Evolutionary conservation across 495 filamentous ascomycete genomes (phyloP), one percentile per base, ranked within the genome.

Genomic region (Annulohypoxylon bovei): DNA sequence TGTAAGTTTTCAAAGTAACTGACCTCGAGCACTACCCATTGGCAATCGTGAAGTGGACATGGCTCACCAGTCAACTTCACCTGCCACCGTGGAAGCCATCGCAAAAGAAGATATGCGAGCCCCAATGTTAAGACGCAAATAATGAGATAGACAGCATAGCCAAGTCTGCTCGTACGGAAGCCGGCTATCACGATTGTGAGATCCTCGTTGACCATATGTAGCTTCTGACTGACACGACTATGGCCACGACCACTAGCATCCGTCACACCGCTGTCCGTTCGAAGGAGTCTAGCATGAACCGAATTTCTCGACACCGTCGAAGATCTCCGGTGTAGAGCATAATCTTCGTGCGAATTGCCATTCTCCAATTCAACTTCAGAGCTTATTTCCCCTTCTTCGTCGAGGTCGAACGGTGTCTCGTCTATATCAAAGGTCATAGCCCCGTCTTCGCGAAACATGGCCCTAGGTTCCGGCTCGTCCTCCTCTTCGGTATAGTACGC

Each of bases 181-280:
- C 95, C 95, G 18, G 95, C 90, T 72, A 98, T 89, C 46, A 93
- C 94, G 68, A 97, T 92, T 0, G 93, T 97, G 56, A 98, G 83
- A 76, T 99, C 95, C 80, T 99, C 95, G 33, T 91, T 95, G 30
- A 88, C 82, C 77, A 99, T 94, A 76, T 97, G 93, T 11, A 98
- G 86, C 79, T 97, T 98, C 73, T 99, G 95, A 70, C 86, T 95
- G 40, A 82, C 79, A 40, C 92, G 84, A 55, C 85, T 84, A 0
- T 84, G 86, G 25, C 84, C 84, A 72, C 84, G 83, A n/a, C 84
- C 84, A 65, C 88, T 90, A 3, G 79, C 78, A 67, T 87, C 86
- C 16, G 92, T 89, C 71, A 71, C 82, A 79, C 62, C 87, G 85
- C 79, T 89, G 79, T 86, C 84, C 33, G 80, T 83, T 55, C 85